phyloP scores from a whole-genome alignment of 768 basidiomycete genomes.

The Calvatia gigantea region DNA sequence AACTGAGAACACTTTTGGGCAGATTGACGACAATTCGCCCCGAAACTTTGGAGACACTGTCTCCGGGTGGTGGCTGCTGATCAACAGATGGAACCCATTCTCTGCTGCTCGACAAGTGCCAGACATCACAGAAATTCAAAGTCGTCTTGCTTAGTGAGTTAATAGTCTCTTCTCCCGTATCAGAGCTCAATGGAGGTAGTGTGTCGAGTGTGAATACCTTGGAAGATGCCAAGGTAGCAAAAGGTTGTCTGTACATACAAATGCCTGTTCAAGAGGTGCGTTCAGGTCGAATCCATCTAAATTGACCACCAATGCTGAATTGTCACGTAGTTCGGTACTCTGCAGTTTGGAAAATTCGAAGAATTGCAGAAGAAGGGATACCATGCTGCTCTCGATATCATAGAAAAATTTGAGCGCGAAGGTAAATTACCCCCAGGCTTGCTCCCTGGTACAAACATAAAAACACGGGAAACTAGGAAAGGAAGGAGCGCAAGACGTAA shows the following conservation, averaged over 20 bases:
- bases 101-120: slow-evolving; percentile 74
- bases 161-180: background rate
- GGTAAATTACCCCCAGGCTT: slow-evolving; percentile 76
- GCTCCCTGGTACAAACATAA: slow-evolving; percentile 54
- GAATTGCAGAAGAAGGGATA: slow-evolving; percentile 87
- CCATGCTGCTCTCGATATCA: slow-evolving; percentile 60
- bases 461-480: slow-evolving; percentile 52
- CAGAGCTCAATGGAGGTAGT: slow-evolving; percentile 35
- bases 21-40: slow-evolving; percentile 94
- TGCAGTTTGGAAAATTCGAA: slow-evolving; percentile 86
- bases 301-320: background rate
- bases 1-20: slow-evolving; percentile 10
- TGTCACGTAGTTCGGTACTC: slow-evolving; percentile 70
- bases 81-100: slow-evolving; percentile 94
- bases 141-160: slow-evolving; percentile 90
- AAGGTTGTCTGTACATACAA: slow-evolving; percentile 86
- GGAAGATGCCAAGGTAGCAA: slow-evolving; percentile 90
- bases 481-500: slow-evolving; percentile 78
- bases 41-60: slow-evolving; percentile 93
- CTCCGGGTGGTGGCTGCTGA: slow-evolving; percentile 92
- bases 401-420: slow-evolving; percentile 79
- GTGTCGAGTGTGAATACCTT: slow-evolving; percentile 94
- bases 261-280: slow-evolving; percentile 93
- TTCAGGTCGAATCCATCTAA: background rate
- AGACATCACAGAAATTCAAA: slow-evolving; percentile 90